These are phyloP conservation scores for Diutina pseudorugosa DNA, from an alignment of 1,139 yeast species.

Conservation along the genomic window DNA sequence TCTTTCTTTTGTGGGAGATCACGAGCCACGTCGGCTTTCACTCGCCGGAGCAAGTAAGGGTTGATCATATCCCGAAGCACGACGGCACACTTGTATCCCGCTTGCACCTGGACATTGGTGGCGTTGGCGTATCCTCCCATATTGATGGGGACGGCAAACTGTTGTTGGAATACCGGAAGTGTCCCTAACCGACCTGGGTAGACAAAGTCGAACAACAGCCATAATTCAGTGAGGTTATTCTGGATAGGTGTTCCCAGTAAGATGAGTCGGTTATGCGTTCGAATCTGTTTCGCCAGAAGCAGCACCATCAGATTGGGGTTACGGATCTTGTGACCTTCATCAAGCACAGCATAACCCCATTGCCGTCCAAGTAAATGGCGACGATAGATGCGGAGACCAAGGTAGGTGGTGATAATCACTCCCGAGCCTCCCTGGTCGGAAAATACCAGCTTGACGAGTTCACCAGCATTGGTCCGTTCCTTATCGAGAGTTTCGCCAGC, in stretches of 20 bases:
- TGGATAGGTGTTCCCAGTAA: conserved; percentile 95
- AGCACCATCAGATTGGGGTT: conserved; percentile 91
- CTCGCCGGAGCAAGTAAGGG: conserved; percentile 76
- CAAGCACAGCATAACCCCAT: conserved; percentile 89
- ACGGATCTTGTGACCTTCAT: conserved; percentile 94
- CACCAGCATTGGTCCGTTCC: conserved; percentile 22
- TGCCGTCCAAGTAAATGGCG: conserved; percentile 50
- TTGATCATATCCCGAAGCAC: conserved; percentile 77
- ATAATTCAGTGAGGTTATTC: conserved; percentile 77
- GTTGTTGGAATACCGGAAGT: conserved; percentile 84
- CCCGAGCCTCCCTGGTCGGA: conserved; percentile 48
- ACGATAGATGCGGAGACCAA: conserved; percentile 74
- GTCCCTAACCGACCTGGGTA: conserved; percentile 94
- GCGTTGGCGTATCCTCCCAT: conserved; percentile 99
- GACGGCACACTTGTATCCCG: conserved; percentile 94
- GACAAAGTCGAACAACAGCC: conserved; percentile 92
- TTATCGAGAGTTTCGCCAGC: too few relatives aligned
- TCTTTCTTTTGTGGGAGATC: conserved; percentile 91
- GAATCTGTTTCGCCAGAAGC: conserved; percentile 68
- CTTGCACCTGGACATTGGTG: conserved; percentile 87
- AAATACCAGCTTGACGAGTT: conserved; percentile 38
- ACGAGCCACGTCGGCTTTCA: conserved; percentile 92
- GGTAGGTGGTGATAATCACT: conserved; percentile 77
- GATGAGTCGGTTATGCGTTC: conserved; percentile 73
- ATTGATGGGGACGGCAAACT: conserved; percentile 85